These are phyloP conservation scores for Kodamaea plutei DNA, from an alignment of 1,139 yeast genomes.

Conservation along the genomic window DNA sequence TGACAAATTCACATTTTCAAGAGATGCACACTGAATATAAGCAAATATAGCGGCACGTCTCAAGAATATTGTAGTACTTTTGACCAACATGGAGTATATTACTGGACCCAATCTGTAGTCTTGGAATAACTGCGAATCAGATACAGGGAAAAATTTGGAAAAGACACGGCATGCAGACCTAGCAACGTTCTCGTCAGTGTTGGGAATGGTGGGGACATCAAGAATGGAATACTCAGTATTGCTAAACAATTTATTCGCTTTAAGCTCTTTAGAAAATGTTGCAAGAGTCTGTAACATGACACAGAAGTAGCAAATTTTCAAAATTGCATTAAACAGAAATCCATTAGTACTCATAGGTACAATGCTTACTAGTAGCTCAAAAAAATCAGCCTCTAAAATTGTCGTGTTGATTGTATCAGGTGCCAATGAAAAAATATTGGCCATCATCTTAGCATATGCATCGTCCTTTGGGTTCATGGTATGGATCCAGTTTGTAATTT, in stretches of 20 bases:
- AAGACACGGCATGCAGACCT: slow-evolving; percentile 16
- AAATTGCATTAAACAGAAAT: slow-evolving; percentile 36
- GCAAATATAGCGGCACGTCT: slow-evolving; percentile 63
- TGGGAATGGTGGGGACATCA: slow-evolving; percentile 33
- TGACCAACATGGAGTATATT: slow-evolving; percentile 52
- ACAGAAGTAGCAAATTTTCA: slow-evolving; percentile 39
- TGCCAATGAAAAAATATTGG: slow-evolving; percentile 32
- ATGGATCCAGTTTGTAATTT: slow-evolving; percentile 27
- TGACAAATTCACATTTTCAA: slow-evolving; percentile 26
- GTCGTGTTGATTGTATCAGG: slow-evolving; percentile 23
- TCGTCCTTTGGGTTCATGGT: slow-evolving; percentile 24
- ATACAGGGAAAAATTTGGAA: slow-evolving; percentile 7
- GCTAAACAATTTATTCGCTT: slow-evolving; percentile 20
- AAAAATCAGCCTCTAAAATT: slow-evolving; percentile 47
- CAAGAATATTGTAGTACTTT: slow-evolving; percentile 61
- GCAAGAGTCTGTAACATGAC: slow-evolving; percentile 33
- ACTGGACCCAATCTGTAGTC: slow-evolving; percentile 24
- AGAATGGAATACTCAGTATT: slow-evolving; percentile 22
- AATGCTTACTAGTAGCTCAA: slow-evolving; percentile 47
- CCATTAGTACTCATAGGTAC: slow-evolving; percentile 41
- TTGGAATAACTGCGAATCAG: neutral
- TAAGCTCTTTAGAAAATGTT: slow-evolving; percentile 23
- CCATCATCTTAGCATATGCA: slow-evolving; percentile 31
- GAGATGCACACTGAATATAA: slow-evolving; percentile 53
- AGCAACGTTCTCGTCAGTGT: slow-evolving; percentile 18